A percentile compares a stretch with the other conserved stretches of the same genome.
These are phyloP conservation scores for Phytophthora citrophthora DNA, from an alignment of 352 stramenopile genomes.

Conservation along the genomic window DNA sequence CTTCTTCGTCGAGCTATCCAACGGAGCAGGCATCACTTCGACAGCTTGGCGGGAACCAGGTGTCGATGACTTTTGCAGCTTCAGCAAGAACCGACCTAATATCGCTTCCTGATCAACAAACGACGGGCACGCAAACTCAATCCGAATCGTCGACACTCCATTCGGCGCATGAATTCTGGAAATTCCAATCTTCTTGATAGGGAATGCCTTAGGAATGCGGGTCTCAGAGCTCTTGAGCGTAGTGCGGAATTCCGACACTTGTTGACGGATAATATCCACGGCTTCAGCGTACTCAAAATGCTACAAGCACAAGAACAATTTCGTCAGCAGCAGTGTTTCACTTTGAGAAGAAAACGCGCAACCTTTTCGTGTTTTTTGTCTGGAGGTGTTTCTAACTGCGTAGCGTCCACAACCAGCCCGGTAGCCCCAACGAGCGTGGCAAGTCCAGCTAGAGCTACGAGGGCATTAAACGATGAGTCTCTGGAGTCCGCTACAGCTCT, in stretches of 20 bases:
- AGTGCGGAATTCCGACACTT: constrained; percentile 79
- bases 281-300: constrained; percentile 67
- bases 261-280: constrained; percentile 71
- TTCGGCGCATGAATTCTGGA: constrained; percentile 82
- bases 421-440: constrained; percentile 18
- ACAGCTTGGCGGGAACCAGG: constrained; percentile 41
- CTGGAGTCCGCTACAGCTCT: constrained; percentile 6
- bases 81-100: constrained; percentile 68
- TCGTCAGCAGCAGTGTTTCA: not conserved
- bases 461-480: constrained; percentile 10
- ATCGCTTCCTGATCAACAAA: constrained; percentile 83
- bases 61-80: constrained; percentile 45
- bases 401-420: constrained; percentile 5
- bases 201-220: constrained; percentile 76
- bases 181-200: constrained; percentile 86
- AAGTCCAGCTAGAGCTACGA: constrained; percentile 22
- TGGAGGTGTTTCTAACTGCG: constrained; percentile 24
- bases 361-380: constrained; percentile 47
- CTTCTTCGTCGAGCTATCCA: constrained; percentile 48
- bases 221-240: constrained; percentile 78
- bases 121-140: constrained; percentile 79
- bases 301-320: constrained; percentile 36
- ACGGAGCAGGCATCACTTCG: constrained; percentile 64
- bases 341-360: not conserved
- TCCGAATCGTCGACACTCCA: constrained; percentile 83